Conservation (phyloP, 441 rosid genomes). For the Erodium chrysanthum region DNA sequence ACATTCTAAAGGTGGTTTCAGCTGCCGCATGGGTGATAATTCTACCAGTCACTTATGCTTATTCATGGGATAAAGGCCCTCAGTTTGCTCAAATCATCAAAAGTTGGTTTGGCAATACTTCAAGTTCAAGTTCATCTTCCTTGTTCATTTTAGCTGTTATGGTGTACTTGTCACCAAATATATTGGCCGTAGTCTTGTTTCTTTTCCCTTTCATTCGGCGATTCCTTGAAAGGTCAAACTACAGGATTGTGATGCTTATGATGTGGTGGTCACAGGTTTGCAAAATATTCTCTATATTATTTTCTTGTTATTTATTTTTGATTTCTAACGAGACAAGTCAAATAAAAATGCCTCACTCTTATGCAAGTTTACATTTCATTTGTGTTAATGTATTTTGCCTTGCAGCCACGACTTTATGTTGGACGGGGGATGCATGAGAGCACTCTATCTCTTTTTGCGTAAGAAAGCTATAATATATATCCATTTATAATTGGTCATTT, state of each 20-base stretch:
- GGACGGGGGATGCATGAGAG: conserved; percentile 99
- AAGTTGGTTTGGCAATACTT: conserved; percentile 81
- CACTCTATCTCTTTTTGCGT: conserved; percentile 82
- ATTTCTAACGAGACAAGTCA: background rate
- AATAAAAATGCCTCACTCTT: background rate
- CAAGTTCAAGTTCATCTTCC: conserved; percentile 64
- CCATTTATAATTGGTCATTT: too few species aligned
- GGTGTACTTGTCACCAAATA: conserved; percentile 82
- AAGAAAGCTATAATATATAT: conserved; percentile 18
- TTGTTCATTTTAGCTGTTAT: conserved; percentile 77
- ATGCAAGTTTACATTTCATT: background rate
- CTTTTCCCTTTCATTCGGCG: conserved; percentile 87
- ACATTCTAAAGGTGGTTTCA: conserved; percentile 80
- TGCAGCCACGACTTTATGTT: conserved; percentile 97
- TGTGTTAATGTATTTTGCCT: conserved; percentile 10
- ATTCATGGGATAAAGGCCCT: conserved; percentile 75
- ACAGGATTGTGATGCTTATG: conserved; percentile 81
- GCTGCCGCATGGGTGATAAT: conserved; percentile 97
- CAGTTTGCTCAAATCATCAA: conserved; percentile 84
- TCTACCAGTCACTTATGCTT: conserved; percentile 89
- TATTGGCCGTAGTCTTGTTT: conserved; percentile 73
- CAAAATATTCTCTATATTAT: background rate
- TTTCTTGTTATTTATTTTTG: background rate
- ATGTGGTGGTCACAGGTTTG: conserved; percentile 99
- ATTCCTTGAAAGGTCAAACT: conserved; percentile 87